Evolutionary conservation across 257 asterid species (phyloP), one percentile per base, ranked within the genome.

Genomic region (Petunia axillaris): DNA sequence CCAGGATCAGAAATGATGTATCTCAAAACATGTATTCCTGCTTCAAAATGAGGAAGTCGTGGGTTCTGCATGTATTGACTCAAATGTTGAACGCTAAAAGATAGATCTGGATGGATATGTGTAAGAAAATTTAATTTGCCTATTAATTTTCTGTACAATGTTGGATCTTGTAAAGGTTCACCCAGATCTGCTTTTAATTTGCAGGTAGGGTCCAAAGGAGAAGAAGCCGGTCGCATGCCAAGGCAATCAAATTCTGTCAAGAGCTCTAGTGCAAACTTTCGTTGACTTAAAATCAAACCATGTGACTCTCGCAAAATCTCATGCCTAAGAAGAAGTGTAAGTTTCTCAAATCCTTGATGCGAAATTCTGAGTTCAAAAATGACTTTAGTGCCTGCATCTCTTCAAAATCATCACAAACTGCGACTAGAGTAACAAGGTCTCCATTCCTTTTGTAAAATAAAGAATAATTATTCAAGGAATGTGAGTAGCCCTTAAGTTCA

Each of bases 301-400:
- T 54, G 16, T 1, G 3, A 0, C 1, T 54, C 59, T 5, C 16
- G 0, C 1, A 54, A 0, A 13, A 54, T 10, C 14, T 54, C 1
- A 54, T 11, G n/a, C 59, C 59, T 3, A 11, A 6, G 2, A 11
- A 2, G 14, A 2, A 54, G 1, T 54, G 16, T 3, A 54, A 10
- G 1, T 54, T n/a, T 1, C 59, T 5, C 4, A 54, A 13, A 0
- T 54, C 3, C 3, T 54, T 54, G 14, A 11, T 2, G 0, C n/a
- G 14, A 0, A 54, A 54, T 3, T 54, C 5, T 3, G 16, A 54
- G 1, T 54, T 15, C 3, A 54, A n/a, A 13, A 54, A 54, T 3
- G 3, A 0, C 0, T 13, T 13, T 10, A 11, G 11, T 1, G 3
- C n/a, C 11, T 0, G 5, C 0, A 54, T 11, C 1, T 54, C 5